Base-by-base conservation (phyloP, 371 early-diverging fungal species). In the Mortierella sp. region DNA sequence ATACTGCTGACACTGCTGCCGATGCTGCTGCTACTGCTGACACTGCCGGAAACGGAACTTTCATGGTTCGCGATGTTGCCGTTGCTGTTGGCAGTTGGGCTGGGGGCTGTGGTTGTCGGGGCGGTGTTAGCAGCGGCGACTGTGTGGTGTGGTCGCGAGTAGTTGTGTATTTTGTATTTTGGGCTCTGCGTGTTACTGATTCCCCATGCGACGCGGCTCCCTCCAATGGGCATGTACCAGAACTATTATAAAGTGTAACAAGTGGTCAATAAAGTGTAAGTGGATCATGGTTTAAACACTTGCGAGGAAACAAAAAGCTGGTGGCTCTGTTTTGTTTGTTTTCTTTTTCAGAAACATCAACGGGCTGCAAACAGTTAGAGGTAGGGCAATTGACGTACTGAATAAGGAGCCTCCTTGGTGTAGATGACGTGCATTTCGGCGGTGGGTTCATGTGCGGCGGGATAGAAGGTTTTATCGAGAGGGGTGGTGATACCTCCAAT, bases 201-300 rank as follows among this genome's bases (percentile, higher is more conserved):
- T 35, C 71, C 73, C 85, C 85, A 84, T 0, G 79, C 79, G 27
- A 84, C 51, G 21, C 82, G 75, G 27, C 73, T 58, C 3, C 70
- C 85, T 3, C 55, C 63, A 14, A 81, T 58, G 1, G 82, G 82
- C 48, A 74, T 35, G 51, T 78, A 84, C 85, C 85, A 84, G 41
- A 84, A 60, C 85, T 84, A 75, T 1, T 21, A 29, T 71, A 75
- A 68, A 48, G 46, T 54, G 46, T 35, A 29, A 32, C 38, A 58
- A 60, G 46, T n/a, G 38, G 48, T 48, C 44, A 32, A 56, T 74
- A 46, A 49, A 43, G 7, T 2, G 18, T 32, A 48, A 49, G 35
- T 18, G 38, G 16, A 32, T 35, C 63, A 35, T 63, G 35, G 27
- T 56, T 16, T 35, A 35, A 60, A 29, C 60, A 16, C 0, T 16